phyloP scores from a whole-genome alignment of 139 green algal species.

The Nannochloris sp. region DNA sequence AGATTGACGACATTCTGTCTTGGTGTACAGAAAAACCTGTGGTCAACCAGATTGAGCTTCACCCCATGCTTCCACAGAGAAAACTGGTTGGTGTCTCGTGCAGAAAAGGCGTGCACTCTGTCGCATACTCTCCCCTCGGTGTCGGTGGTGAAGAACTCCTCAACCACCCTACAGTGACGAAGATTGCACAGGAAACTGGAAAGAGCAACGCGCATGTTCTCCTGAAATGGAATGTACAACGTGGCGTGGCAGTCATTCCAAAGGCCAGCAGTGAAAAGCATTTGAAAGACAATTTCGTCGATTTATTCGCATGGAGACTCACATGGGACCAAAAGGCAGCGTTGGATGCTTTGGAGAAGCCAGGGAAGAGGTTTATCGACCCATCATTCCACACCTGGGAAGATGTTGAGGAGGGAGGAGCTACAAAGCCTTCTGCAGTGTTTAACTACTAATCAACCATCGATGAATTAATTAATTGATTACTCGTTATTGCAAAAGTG shows the following conservation, averaged over 20 bases:
- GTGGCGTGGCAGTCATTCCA: slow-evolving; percentile 63
- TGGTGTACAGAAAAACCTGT: slow-evolving; percentile 45
- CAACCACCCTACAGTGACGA: slow-evolving; percentile 24
- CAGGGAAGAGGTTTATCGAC: slow-evolving; percentile 33
- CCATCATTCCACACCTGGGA: slow-evolving; percentile 42
- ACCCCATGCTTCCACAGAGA: slow-evolving; percentile 60
- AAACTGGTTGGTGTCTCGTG: slow-evolving; percentile 65
- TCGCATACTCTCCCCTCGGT: slow-evolving; percentile 60
- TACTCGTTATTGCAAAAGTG: background rate
- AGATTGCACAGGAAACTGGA: slow-evolving; percentile 46
- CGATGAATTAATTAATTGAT: background rate
- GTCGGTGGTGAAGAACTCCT: slow-evolving; percentile 27
- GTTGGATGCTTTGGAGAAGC: slow-evolving; percentile 41
- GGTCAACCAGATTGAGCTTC: slow-evolving; percentile 78
- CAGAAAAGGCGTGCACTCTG: slow-evolving; percentile 59
- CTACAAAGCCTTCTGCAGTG: slow-evolving; percentile 20
- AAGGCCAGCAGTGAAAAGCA: slow-evolving; percentile 36
- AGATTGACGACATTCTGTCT: slow-evolving; percentile 59
- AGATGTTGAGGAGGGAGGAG: slow-evolving; percentile 29
- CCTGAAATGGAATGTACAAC: slow-evolving; percentile 77
- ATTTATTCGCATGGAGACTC: slow-evolving; percentile 43
- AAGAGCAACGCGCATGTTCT: slow-evolving; percentile 55
- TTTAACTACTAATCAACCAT: slow-evolving; percentile 10
- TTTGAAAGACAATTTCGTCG: slow-evolving; percentile 43
- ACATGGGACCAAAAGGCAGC: slow-evolving; percentile 45